Evolutionary conservation across 495 filamentous ascomycete genomes (phyloP).

Genomic region (Glarea lozoyensis): DNA sequence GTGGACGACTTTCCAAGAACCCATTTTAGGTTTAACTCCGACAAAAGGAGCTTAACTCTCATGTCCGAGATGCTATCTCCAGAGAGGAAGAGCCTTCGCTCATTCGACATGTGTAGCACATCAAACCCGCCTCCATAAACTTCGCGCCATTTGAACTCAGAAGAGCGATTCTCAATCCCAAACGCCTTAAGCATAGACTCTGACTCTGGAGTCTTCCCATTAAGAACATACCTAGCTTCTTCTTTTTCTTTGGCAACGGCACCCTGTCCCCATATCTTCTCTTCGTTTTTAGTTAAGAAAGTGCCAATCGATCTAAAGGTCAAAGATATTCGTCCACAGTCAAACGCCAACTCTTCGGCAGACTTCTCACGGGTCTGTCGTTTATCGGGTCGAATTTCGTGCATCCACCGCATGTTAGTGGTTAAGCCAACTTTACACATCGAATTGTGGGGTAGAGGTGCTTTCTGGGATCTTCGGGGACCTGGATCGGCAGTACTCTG

Average conservation of each 20-base stretch:
- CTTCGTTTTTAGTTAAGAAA: constrained; percentile 53
- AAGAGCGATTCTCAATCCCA: constrained; percentile 70
- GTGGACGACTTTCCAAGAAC: constrained; percentile 35
- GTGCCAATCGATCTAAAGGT: constrained; percentile 91
- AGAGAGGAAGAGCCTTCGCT: constrained; percentile 44
- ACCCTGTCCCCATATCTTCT: constrained; percentile 85
- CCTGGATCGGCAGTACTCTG: constrained; percentile 9
- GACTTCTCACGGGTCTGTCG: constrained; percentile 56
- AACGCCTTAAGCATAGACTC: constrained; percentile 70
- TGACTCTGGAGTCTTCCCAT: constrained; percentile 55
- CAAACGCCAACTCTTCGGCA: constrained; percentile 57
- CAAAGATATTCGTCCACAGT: constrained; percentile 76
- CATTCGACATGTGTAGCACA: constrained; percentile 61
- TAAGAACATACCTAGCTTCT: constrained; percentile 52
- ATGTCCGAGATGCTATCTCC: constrained; percentile 46
- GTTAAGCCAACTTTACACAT: constrained; percentile 72
- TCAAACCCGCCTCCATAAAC: constrained; percentile 79
- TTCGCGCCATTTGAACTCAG: constrained; percentile 67
- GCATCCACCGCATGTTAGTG: constrained; percentile 83
- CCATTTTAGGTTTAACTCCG: constrained; percentile 50
- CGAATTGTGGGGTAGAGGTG: constrained; percentile 78
- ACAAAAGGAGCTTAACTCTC: constrained; percentile 46
- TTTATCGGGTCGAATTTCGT: constrained; percentile 84
- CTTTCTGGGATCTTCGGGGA: constrained; percentile 49
- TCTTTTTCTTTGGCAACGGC: constrained; percentile 56